These are phyloP conservation scores for Eucommia ulmoides DNA, from an alignment of 257 asterid genomes.

Conservation along the genomic window DNA sequence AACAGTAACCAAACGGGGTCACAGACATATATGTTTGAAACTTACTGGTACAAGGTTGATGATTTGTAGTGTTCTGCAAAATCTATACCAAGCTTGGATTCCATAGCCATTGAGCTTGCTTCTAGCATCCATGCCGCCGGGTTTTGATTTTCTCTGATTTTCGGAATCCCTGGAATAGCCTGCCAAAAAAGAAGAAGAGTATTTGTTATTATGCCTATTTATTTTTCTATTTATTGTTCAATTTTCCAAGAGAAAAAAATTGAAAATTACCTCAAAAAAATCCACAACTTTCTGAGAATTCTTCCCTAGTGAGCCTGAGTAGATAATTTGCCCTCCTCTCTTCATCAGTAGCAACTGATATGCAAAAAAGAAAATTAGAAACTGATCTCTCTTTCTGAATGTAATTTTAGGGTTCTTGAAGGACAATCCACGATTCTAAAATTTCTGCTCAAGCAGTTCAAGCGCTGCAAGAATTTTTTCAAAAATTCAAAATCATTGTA, in stretches of 20 bases:
- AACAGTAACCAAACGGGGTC: too few relatives aligned
- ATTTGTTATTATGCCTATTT: too few relatives aligned
- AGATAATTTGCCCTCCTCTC: constrained; percentile 62
- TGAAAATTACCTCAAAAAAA: constrained; percentile 43
- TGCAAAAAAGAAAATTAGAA: constrained; percentile 8
- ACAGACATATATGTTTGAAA: background rate
- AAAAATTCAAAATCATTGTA: too few relatives aligned
- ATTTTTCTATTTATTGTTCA: too few relatives aligned
- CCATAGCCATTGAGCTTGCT: constrained; percentile 56
- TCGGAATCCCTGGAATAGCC: constrained; percentile 55
- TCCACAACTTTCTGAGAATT: constrained; percentile 40
- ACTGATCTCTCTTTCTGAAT: background rate
- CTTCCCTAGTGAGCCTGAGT: constrained; percentile 60
- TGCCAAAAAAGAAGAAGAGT: too few relatives aligned
- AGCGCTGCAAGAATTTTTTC: too few relatives aligned
- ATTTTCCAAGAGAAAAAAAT: too few relatives aligned
- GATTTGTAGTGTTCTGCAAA: constrained; percentile 56
- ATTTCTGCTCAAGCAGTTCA: too few relatives aligned
- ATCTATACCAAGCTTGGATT: constrained; percentile 48
- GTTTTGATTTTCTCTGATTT: constrained; percentile 60
- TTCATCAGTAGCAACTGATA: constrained; percentile 54
- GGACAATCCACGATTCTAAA: background rate
- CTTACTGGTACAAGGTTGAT: constrained; percentile 46
- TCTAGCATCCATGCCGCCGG: constrained; percentile 97
- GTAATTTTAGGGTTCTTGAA: too few relatives aligned